These are phyloP conservation scores for Phytophthora foliorum DNA, from an alignment of 352 stramenopile genomes.

Conservation along the genomic window DNA sequence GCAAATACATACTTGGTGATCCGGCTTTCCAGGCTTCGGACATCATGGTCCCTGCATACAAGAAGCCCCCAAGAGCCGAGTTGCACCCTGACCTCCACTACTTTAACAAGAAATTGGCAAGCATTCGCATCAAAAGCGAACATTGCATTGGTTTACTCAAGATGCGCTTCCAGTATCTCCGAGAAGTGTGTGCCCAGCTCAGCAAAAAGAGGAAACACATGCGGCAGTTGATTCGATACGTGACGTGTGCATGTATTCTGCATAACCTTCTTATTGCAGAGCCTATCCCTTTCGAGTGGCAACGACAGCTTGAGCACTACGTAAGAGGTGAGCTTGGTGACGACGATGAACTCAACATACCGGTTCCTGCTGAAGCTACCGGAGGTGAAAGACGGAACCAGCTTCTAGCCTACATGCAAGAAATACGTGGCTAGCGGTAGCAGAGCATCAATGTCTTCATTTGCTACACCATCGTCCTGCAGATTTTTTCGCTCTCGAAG, in stretches of 20 bases:
- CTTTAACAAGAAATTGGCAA: constrained; percentile 31
- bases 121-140: constrained; percentile 34
- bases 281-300: constrained; percentile 8
- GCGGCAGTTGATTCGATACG: constrained; percentile 19
- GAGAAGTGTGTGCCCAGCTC: constrained; percentile 19
- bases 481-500: background rate
- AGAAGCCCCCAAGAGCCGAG: constrained; percentile 15
- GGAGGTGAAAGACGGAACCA: too few relatives aligned
- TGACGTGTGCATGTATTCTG: constrained; percentile 28
- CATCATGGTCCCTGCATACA: constrained; percentile 31
- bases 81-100: constrained; percentile 20
- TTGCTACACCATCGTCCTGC: too few relatives aligned
- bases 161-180: constrained; percentile 34
- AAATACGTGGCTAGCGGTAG: too few relatives aligned
- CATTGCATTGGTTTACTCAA: constrained; percentile 39
- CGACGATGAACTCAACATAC: too few relatives aligned
- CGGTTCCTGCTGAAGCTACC: too few relatives aligned
- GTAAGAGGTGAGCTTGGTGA: too few relatives aligned
- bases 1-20: constrained; percentile 33
- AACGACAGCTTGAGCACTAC: too few relatives aligned
- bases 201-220: constrained; percentile 28
- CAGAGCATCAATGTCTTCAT: too few relatives aligned
- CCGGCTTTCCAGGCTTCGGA: constrained; percentile 27
- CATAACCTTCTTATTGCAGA: constrained; percentile 36
- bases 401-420: too few relatives aligned